Base-by-base conservation (phyloP, 805 yeast genomes). In the Hanseniaspora taiwanica region DNA sequence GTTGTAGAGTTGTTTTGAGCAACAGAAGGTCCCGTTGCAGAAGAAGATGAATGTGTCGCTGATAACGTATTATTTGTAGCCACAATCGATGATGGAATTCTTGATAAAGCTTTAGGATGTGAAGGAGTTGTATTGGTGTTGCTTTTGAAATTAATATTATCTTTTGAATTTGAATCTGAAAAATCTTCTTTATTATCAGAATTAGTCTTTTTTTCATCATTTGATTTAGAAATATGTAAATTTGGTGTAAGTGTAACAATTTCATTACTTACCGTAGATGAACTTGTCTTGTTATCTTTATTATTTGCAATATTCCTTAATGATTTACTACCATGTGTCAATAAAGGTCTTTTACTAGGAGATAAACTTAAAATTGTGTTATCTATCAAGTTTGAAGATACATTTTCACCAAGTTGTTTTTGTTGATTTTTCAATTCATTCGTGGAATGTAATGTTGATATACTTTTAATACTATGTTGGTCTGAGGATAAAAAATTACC, bases 251-350 rank as follows among this genome's bases (percentile, higher is more conserved):
- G n/a, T 4, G 9, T 25, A 13, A 25, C 29, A 4, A 25, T 14
- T 25, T 25, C 29, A 7, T 25, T 25, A 7, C 29, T 25, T 12
- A 25, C 29, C 4, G n/a, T 14, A 25, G 29, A 25, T 25, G n/a
- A 25, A 12, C 29, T 25, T 25, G 29, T 7, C 4, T 25, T 14
- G 4, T 4, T 13, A 7, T 25, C n/a, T 12, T 25, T 25, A 25
- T 7, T 25, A 5, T 25, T 25, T 5, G 53, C 7, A 44, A 40
- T 7, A 42, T 44, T 33, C 52, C 57, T 35, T n/a, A n/a, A n/a
- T n/a, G n/a, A n/a, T 40, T 45, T 13, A 45, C 13, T 13, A 6
- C 14, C 32, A 27, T 27, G 17, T 13, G 7, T 17, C 5, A 17
- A 18, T 9, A 13, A 18, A 17, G 23, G 23, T 17, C 23, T 33